phyloP scores from a whole-genome alignment of 768 basidiomycete genomes.

The Terana coerulea region DNA sequence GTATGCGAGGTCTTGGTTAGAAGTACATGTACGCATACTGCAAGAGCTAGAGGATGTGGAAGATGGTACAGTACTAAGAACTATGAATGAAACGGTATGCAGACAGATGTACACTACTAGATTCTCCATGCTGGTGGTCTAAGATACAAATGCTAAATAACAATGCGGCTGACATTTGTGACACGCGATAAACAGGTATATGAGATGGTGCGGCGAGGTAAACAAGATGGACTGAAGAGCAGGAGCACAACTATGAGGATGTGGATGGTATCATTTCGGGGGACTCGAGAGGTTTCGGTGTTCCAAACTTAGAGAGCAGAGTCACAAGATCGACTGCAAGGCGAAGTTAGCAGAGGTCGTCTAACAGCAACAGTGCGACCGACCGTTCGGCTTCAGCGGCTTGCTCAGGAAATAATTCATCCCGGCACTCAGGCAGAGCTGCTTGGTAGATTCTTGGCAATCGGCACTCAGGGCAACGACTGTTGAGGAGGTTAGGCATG shows the following conservation, averaged over 20 bases:
- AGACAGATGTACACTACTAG: constrained; percentile 8
- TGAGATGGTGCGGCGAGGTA: background rate
- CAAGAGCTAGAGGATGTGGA: background rate
- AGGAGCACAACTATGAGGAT: constrained; percentile 3
- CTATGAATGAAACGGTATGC: background rate
- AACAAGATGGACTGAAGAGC: background rate
- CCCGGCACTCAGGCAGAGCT: constrained; percentile 71
- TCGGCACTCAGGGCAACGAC: constrained; percentile 75
- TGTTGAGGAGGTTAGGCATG: constrained; percentile 20
- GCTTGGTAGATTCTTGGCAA: constrained; percentile 73
- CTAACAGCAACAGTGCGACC: too few relatives aligned
- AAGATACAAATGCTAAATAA: constrained; percentile 5
- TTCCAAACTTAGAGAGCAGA: constrained; percentile 51
- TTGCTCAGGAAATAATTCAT: constrained; percentile 79
- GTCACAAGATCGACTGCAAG: constrained; percentile 48
- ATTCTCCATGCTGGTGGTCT: constrained; percentile 7
- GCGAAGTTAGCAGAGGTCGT: background rate
- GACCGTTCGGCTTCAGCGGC: constrained; percentile 66
- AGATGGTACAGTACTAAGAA: background rate
- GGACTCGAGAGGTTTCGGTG: constrained; percentile 8
- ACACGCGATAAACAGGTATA: background rate
- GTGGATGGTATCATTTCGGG: constrained; percentile 2
- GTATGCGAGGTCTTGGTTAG: too few relatives aligned
- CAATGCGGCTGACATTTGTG: background rate
- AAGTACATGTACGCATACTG: background rate